Evolutionary conservation across 306 rosid species (phyloP), one percentile per base, ranked within the genome.

Genomic region (Amphicarpaea edgeworthii): DNA sequence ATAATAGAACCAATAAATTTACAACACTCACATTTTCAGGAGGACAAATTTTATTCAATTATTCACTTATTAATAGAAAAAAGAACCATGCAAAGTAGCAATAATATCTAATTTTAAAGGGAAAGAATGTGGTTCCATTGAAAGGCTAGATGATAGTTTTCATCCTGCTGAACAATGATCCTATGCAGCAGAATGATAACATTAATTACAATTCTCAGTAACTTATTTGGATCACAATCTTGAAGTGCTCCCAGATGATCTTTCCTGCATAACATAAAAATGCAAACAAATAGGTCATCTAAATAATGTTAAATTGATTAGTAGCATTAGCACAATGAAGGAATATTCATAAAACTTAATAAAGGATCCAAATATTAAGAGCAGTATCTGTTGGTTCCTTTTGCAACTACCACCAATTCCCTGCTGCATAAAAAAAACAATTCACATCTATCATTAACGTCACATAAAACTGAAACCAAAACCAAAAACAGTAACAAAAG

Each of bases 331-430:
- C 28, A 45, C 40, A 59, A 40, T 8, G 8, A 59, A 40, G 12
- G 8, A 59, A 32, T 43, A 57, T 58, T 45, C 46, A 51, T 2
- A 15, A 60, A 51, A 58, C 30, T 32, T 28, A 19, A 57, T 26
- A 49, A 74, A 87, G 83, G 85, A 85, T 83, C 79, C 81, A 72
- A 24, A 74, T 60, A n/a, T n/a, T n/a, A 67, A 77, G 53, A 81
- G 77, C 78, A 47, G 21, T 41, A 72, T 66, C 57, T 45, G 80
- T 70, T 75, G 79, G 82, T 32, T 86, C 38, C 85, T 47, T 40
- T 60, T 42, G 83, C 87, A 90, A 57, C 84, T 34, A 74, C 58
- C 70, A 41, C 70, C 82, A n/a, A n/a, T 54, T 61, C 85, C 88
- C 77, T 19, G 73, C 87, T 78, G 79, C 90, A 83, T 23, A 50